Evolutionary conservation across 306 rosid species (phyloP), one percentile per base, ranked within the genome.

Genomic region (Quercus aquifolioides): DNA sequence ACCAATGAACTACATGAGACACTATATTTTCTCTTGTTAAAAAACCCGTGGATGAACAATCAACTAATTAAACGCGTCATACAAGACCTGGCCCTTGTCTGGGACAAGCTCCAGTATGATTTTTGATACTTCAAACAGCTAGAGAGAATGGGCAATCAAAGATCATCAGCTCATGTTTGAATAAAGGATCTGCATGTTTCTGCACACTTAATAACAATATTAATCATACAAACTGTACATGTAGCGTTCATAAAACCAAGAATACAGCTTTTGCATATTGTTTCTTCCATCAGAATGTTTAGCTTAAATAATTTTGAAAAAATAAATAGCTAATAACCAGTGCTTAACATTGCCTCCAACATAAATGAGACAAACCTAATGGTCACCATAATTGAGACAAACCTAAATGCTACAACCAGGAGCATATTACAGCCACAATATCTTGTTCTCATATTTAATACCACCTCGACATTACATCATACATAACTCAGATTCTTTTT

Each of bases 391-490:
- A 30, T 43, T 1, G 73, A 71, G 65, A 67, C 75, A 54, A 67
- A 54, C 52, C 56, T 33, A 52, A 28, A 74, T 58, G 60, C 65
- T 12, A 26, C 69, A 58, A 83, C 55, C 55, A 60, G 23, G 30
- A 76, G 63, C 68, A 81, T 67, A 75, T 73, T 26, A 30, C 74
- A 52, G 18, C 64, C 43, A 75, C 54, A 86, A 76, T 8, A 69
- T 76, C 69, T 41, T 67, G 26, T 31, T 55, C 41, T 65, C 43
- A 74, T 55, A 68, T 31, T 74, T 23, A 74, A 80, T 57, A 70
- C 59, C 41, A 65, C 80, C 69, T 41, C 19, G 26, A 77, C 56
- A 51, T 70, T 35, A 81, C 84, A 86, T 85, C 81, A 75, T 5
- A 5, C 52, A 11, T 38, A 38, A 38, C 11, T 7, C 1, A 38